Evolutionary conservation across 805 yeast genomes (phyloP).

Genomic region (Wickerhamomyces silvicola): DNA sequence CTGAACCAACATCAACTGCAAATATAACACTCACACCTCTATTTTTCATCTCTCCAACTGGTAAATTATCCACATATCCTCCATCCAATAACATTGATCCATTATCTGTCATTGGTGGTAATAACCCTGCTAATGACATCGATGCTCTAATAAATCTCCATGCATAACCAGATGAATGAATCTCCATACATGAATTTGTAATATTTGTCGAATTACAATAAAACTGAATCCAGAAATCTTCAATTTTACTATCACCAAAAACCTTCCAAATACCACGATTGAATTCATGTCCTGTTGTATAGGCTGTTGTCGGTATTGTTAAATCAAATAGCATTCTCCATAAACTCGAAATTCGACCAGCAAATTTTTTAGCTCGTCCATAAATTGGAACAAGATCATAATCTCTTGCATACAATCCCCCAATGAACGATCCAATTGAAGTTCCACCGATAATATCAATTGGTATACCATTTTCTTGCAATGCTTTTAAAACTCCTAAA

Average conservation of each 20-base stretch:
- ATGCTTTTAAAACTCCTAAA: conserved; percentile 82
- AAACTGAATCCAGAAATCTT: conserved; percentile 90
- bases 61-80: conserved; percentile 90
- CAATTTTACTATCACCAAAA: conserved; percentile 87
- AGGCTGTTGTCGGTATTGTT: conserved; percentile 90
- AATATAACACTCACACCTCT: conserved; percentile 81
- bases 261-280: conserved; percentile 97
- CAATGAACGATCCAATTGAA: conserved; percentile 92
- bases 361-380: conserved; percentile 82
- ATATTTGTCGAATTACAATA: conserved; percentile 91
- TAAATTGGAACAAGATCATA: conserved; percentile 87
- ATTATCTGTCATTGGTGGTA: conserved; percentile 83
- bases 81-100: conserved; percentile 95
- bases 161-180: conserved; percentile 86
- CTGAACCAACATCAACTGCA: conserved; percentile 95
- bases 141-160: conserved; percentile 96
- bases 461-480: conserved; percentile 90
- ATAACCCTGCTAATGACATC: conserved; percentile 90
- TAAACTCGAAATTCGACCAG: conserved; percentile 70
- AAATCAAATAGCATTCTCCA: conserved; percentile 84
- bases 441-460: conserved; percentile 95
- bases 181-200: conserved; percentile 91
- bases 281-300: conserved; percentile 95
- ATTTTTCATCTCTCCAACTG: conserved; percentile 86
- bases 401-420: conserved; percentile 90